Evolutionary conservation across 768 basidiomycete species (phyloP), one percentile per base, ranked within the genome.

Genomic region (Suillus tomentosus): DNA sequence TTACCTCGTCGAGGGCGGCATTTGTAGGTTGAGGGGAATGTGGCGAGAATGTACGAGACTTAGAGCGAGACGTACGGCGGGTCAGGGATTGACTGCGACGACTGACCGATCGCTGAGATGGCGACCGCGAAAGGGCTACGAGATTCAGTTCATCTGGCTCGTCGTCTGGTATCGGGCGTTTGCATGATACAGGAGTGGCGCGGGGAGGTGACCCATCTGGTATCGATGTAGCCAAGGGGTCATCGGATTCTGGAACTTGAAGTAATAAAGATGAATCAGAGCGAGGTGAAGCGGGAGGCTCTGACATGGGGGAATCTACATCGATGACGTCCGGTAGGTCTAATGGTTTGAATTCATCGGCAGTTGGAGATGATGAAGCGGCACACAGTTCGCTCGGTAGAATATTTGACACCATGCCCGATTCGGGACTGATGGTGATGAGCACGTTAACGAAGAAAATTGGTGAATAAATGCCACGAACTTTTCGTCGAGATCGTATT

Each of bases 401-500:
- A 13, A 84, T 70, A 71, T 78, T 72, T 36, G 66, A 70, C 65
- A 84, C 80, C 66, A 73, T 77, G 47, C 81, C 80, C 40, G 74
- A 76, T 58, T 81, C 79, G 6, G 74, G 77, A 68, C 83, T 84
- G 61, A 51, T 39, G 66, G 67, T 67, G 42, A 60, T 62, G 42
- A 62, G 58, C 27, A 51, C 42, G 34, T 60, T 48, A 55, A 37
- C 42, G 57, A 62, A 22, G 40, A 51, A 62, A 47, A 65, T 54
- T n/a, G 39, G 36, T 34, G 45, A 36, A 48, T 40, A 51, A 31
- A 57, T 37, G 63, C 43, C 56, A 76, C 81, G 71, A 71, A 88
- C 86, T 81, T 72, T 66, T 83, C 81, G 45, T 70, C 67, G 40
- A 91, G 71, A 74, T 88, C 84, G 68, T 85, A 86, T 72, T 79